These are phyloP conservation scores for Apiotrichum laibachii DNA, from an alignment of 1,284 basidiomycete genomes.

Conservation along the genomic window DNA sequence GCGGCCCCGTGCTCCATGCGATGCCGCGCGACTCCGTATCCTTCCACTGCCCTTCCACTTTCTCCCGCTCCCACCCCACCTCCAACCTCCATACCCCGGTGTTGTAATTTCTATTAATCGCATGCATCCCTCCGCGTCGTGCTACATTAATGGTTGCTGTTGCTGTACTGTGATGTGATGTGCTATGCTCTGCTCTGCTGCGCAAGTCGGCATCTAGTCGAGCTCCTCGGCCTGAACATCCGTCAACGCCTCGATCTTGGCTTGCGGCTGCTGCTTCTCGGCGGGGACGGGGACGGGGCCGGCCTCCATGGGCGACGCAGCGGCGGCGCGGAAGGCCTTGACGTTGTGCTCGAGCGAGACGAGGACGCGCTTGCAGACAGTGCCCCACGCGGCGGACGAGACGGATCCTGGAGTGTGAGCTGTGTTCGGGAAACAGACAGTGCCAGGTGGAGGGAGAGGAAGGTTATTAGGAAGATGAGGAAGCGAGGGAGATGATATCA, in stretches of 20 bases:
- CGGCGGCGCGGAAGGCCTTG: constrained; percentile 53
- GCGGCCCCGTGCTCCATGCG: too few species aligned
- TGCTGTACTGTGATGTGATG: neutral
- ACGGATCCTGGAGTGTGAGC: constrained; percentile 63
- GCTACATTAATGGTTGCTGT: neutral
- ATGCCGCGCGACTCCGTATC: too few species aligned
- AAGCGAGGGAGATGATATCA: too few species aligned
- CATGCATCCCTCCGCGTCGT: neutral
- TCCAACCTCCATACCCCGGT: neutral
- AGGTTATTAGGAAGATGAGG: neutral
- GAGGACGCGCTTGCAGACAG: constrained; percentile 78
- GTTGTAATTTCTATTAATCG: constrained; percentile 1
- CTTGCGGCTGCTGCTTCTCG: neutral
- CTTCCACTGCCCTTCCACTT: neutral
- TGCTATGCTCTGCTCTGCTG: too few species aligned
- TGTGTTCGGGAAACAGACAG: neutral
- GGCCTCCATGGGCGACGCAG: neutral
- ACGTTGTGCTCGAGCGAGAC: constrained; percentile 66
- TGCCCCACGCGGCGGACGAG: constrained; percentile 84
- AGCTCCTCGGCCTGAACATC: neutral
- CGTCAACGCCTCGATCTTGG: constrained; percentile 1
- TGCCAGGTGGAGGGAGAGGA: neutral
- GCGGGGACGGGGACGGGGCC: neutral
- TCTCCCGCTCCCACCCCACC: neutral
- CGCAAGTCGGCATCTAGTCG: neutral